Conservation (phyloP, 2,329 filamentous ascomycete species). For the Alternaria triticina region DNA sequence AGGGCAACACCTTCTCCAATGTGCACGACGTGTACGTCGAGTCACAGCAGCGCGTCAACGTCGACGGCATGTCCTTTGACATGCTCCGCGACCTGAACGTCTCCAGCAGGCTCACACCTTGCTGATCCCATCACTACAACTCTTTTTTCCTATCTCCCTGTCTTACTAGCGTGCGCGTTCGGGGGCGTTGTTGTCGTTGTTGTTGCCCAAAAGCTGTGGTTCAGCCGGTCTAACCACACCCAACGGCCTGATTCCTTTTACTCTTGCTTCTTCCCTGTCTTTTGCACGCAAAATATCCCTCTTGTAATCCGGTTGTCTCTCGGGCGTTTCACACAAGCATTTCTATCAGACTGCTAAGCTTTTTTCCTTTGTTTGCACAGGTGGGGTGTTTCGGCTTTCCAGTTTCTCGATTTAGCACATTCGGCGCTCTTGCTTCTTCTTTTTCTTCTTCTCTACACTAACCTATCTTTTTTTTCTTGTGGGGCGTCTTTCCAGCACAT, state of each 20-base stretch:
- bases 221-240: constrained; percentile 36
- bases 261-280: constrained; percentile 14
- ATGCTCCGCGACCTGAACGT: constrained; percentile 39
- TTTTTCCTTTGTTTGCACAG: constrained; percentile 7
- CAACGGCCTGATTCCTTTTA: constrained; percentile 2
- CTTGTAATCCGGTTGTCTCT: constrained; percentile 29
- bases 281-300: constrained; percentile 7
- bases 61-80: constrained; percentile 47
- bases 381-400: neutral
- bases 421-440: constrained; percentile 5
- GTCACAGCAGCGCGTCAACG: constrained; percentile 39
- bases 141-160: constrained; percentile 3
- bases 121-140: constrained; percentile 11
- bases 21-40: constrained; percentile 43
- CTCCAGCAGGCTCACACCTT: constrained; percentile 34
- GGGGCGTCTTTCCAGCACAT: constrained; percentile 22
- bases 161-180: constrained; percentile 23
- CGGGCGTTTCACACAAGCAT: constrained; percentile 1
- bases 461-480: constrained; percentile 6
- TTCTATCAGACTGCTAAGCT: constrained; percentile 19
- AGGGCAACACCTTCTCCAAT: constrained; percentile 34
- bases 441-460: neutral
- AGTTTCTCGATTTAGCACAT: constrained; percentile 3
- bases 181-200: neutral
- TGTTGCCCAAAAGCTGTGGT: constrained; percentile 16